A percentile compares a stretch with the other conserved stretches of the same genome.
Conservation (phyloP, 345 rosid species). For the Populus ilicifolia region DNA sequence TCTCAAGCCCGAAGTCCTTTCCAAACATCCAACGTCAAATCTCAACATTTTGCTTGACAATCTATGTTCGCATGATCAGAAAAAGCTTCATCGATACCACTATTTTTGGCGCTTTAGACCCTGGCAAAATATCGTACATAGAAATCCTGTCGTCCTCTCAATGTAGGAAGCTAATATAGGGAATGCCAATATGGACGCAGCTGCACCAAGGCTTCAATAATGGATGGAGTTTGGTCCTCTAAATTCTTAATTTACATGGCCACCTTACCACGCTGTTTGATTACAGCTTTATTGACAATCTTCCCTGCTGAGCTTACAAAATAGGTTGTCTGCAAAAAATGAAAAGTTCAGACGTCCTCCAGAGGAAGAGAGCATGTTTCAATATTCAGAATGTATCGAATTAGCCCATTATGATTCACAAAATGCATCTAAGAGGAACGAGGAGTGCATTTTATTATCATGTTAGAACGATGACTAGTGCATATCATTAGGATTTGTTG, state of each 20-base stretch:
- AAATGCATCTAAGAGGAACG: neutral
- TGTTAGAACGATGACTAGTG: neutral
- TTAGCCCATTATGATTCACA: neutral
- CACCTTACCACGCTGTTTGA: conserved; percentile 46
- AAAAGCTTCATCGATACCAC: no score
- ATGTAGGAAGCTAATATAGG: neutral
- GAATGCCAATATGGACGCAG: neutral
- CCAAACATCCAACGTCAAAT: neutral
- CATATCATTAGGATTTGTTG: neutral
- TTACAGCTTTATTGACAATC: conserved; percentile 35
- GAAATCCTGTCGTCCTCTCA: no score
- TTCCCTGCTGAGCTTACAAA: conserved; percentile 46
- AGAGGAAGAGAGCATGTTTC: neutral
- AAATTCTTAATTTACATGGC: conserved; percentile 27
- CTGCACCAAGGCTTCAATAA: neutral
- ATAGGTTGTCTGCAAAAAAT: conserved; percentile 50
- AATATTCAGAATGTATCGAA: neutral
- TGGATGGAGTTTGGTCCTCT: neutral
- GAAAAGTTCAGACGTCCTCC: neutral
- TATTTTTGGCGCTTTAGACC: no score
- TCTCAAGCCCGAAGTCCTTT: neutral
- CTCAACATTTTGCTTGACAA: neutral
- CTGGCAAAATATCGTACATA: no score
- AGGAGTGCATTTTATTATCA: neutral
- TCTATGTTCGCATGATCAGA: no score